Conservation (phyloP, 148 eudicot genomes). For the Rheum nobile region DNA sequence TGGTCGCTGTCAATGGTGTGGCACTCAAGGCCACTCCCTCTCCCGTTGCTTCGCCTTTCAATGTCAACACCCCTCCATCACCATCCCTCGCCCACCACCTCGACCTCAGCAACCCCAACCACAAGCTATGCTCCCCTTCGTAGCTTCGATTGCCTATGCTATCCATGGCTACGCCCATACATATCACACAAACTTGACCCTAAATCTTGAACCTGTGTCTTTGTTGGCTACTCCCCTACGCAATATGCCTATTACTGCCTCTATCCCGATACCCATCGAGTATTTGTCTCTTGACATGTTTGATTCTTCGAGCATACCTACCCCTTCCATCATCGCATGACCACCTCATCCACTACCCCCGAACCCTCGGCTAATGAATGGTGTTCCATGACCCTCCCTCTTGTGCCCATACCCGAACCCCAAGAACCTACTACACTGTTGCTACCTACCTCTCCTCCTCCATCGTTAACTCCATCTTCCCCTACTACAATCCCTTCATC, state of each 20-base stretch:
- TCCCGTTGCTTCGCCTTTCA: neutral
- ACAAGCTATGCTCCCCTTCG: neutral
- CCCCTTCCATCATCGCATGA: neutral
- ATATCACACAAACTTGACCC: neutral
- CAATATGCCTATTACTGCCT: neutral
- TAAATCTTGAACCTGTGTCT: neutral
- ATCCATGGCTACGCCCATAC: neutral
- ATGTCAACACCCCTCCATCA: neutral
- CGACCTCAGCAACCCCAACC: neutral
- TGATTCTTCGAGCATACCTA: neutral
- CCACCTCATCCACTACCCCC: neutral
- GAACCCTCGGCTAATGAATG: no score
- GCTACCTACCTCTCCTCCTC: no score
- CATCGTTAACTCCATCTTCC: no score
- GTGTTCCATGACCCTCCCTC: neutral
- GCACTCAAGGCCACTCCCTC: neutral
- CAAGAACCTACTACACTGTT: no score
- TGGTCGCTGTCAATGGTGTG: conserved; percentile 6
- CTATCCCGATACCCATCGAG: neutral
- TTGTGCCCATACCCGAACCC: no score
- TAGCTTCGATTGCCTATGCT: neutral
- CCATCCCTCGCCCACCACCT: neutral
- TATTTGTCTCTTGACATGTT: neutral
- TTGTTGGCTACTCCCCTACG: neutral
- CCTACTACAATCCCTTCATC: no score